These are phyloP conservation scores for Phaseolus coccineus DNA, from an alignment of 331 rosid species.

Conservation along the genomic window DNA sequence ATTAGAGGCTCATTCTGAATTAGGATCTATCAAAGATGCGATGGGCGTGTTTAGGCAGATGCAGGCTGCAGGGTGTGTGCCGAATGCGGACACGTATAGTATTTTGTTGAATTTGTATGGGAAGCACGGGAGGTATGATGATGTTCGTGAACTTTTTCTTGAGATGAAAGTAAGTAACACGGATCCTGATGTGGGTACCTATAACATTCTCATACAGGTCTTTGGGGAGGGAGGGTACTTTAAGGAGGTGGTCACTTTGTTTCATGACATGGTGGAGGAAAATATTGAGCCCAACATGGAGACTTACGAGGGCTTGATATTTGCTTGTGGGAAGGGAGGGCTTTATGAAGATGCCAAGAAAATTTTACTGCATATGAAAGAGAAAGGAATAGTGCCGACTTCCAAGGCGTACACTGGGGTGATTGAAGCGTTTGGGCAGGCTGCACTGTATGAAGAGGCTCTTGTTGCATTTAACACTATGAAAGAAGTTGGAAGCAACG, in stretches of 20 bases:
- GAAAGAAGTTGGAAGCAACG: slow-evolving; percentile 83
- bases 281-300: slow-evolving; percentile 89
- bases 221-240: slow-evolving; percentile 99
- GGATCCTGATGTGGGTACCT: slow-evolving; percentile 85
- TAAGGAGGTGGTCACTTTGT: slow-evolving; percentile 94
- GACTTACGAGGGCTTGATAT: slow-evolving; percentile 89
- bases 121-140: slow-evolving; percentile 82
- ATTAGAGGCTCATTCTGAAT: slow-evolving; percentile 73
- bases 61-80: slow-evolving; percentile 90
- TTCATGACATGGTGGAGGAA: slow-evolving; percentile 96
- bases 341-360: slow-evolving; percentile 85
- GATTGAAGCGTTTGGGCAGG: slow-evolving; percentile 89
- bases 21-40: slow-evolving; percentile 77
- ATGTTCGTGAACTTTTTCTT: slow-evolving; percentile 93
- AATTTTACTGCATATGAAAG: slow-evolving; percentile 74
- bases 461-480: slow-evolving; percentile 92
- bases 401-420: slow-evolving; percentile 81
- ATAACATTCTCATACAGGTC: slow-evolving; percentile 90
- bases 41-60: slow-evolving; percentile 89
- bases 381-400: slow-evolving; percentile 79
- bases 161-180: slow-evolving; percentile 94
- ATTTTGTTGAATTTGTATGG: slow-evolving; percentile 84
- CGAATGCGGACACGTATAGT: slow-evolving; percentile 82
- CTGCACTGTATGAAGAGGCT: slow-evolving; percentile 91
- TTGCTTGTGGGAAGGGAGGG: slow-evolving; percentile 98